Base-by-base conservation (phyloP, 495 filamentous ascomycete species). In the Lophiostoma macrostomum region DNA sequence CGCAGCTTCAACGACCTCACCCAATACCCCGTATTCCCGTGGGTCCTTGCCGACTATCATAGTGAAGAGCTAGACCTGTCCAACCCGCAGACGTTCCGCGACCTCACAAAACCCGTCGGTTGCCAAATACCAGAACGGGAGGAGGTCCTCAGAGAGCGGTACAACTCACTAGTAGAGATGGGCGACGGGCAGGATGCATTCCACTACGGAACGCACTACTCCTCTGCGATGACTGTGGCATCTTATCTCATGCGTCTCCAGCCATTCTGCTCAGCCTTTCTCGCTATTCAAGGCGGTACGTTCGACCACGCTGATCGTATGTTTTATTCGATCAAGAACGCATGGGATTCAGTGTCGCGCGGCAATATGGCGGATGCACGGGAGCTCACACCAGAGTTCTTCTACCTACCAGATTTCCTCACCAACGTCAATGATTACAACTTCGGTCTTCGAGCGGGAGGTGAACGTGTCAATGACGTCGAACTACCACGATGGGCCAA, bases 201-300 rank as follows among this genome's bases (percentile, higher is more conserved):
- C 65, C 94, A 98, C 68, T 97, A 96, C 64, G 93, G 93, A 32
- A 98, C 93, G 5, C 93, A 98, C 66, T 98, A 97, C 68, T 97
- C 94, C 18, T 96, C 93, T 4, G 94, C 93, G 16, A 98, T 96
- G 93, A 97, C 96, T 44, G 93, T 98, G 20, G 85, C 89, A 24
- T 96, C 91, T 0, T 98, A 96, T 63, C 78, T 98, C 35, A 96
- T 97, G 57, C 85, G 93, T 5, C 74, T 98, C 11, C 91, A 95
- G 55, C 93, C 93, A 0, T 98, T 97, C 67, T 90, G 96, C 44
- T 87, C 95, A 61, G 95, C 94, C 1, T 97, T 91, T 64, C 78
- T 97, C n/a, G 75, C 97, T n/a, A 77, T 97, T 6, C 93, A 98
- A 67, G 93, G 94, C 19, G 91, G 91, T n/a, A 88, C 73, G 20